phyloP scores from a whole-genome alignment of 306 rosid species.

The Erythrophleum fordii region DNA sequence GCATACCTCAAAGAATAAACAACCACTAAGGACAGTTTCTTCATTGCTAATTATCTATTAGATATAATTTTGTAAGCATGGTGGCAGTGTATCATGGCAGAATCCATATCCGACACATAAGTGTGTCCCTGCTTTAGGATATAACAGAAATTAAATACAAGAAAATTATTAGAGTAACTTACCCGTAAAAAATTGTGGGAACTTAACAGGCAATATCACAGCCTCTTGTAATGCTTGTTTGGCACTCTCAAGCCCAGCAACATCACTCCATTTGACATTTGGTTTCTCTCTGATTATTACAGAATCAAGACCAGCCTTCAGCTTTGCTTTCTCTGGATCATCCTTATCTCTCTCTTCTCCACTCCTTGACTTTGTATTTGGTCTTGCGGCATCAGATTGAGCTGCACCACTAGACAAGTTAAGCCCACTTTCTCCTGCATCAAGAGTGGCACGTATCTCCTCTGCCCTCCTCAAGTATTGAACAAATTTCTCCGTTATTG shows the following conservation, averaged over 20 bases:
- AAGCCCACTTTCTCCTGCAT: conserved; percentile 64
- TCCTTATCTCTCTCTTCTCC: conserved; percentile 62
- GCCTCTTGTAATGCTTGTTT: conserved; percentile 86
- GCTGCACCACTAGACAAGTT: conserved; percentile 63
- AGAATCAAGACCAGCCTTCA: conserved; percentile 69
- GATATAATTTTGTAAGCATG: background rate
- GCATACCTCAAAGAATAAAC: background rate
- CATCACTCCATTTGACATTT: conserved; percentile 78
- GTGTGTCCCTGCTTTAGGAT: background rate
- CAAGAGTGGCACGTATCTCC: conserved; percentile 77
- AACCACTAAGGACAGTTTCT: background rate
- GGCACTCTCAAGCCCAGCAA: conserved; percentile 81
- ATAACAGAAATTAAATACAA: background rate
- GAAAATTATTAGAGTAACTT: background rate
- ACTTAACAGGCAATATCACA: conserved; percentile 75
- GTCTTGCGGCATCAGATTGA: conserved; percentile 46
- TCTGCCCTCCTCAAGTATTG: conserved; percentile 82
- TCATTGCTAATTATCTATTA: background rate
- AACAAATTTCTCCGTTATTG: conserved; percentile 73
- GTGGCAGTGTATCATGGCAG: background rate
- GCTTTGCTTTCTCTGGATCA: conserved; percentile 80
- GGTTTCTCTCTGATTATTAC: conserved; percentile 85
- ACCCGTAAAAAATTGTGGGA: conserved; percentile 86
- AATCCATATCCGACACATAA: background rate
- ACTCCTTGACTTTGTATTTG: conserved; percentile 62